Conservation (phyloP, 257 asterid genomes). For the Verbena officinalis region DNA sequence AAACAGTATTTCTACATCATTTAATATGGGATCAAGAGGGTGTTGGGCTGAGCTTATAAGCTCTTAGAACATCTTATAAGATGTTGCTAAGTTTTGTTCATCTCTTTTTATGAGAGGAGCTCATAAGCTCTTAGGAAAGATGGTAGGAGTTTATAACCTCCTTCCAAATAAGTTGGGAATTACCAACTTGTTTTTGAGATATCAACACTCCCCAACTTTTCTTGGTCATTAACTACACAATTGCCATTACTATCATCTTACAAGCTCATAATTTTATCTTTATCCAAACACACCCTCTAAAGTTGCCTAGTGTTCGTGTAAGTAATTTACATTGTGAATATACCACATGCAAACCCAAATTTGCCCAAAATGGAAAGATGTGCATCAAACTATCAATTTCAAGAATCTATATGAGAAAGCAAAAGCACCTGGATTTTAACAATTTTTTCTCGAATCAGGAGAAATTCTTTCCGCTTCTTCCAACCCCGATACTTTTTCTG, state of each 20-base stretch:
- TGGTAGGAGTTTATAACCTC: too few relatives aligned
- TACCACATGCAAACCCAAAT: slow-evolving; percentile 13
- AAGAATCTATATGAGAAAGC: slow-evolving; percentile 24
- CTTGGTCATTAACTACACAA: too few relatives aligned
- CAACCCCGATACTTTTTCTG: slow-evolving; percentile 97
- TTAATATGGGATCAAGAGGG: not conserved
- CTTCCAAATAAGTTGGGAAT: too few relatives aligned
- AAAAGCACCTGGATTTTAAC: slow-evolving; percentile 88
- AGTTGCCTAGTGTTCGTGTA: not conserved
- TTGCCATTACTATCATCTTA: too few relatives aligned
- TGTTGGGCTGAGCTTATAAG: too few relatives aligned
- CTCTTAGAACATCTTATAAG: too few relatives aligned
- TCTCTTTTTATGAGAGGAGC: too few relatives aligned
- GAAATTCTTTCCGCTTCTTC: slow-evolving; percentile 80
- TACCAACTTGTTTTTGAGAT: too few relatives aligned
- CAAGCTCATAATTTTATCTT: too few relatives aligned
- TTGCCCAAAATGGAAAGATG: not conserved
- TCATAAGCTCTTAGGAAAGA: too few relatives aligned
- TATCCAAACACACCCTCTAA: not conserved
- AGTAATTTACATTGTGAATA: slow-evolving; percentile 5
- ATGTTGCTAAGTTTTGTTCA: too few relatives aligned
- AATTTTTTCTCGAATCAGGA: slow-evolving; percentile 72
- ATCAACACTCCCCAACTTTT: too few relatives aligned
- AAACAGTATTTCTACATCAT: slow-evolving; percentile 2
- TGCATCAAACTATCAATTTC: slow-evolving; percentile 1